Conservation (phyloP, 2,329 filamentous ascomycete species). For the Diaporthe eres region DNA sequence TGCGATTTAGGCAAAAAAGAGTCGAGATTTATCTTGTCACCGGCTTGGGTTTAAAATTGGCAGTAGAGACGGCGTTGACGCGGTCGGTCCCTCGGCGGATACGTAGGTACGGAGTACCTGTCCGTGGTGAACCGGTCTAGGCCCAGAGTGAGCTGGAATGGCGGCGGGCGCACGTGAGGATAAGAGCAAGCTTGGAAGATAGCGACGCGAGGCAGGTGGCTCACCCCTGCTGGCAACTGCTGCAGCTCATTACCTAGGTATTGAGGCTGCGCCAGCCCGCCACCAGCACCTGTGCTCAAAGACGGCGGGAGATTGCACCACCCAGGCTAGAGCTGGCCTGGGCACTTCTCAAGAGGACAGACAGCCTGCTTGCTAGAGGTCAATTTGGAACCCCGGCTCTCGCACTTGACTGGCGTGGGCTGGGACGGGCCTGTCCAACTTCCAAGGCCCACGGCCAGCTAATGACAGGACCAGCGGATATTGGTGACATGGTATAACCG, state of each 20-base stretch:
- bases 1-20: conserved; percentile 18
- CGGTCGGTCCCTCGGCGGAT: neutral
- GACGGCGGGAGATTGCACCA: conserved; percentile 10
- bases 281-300: neutral
- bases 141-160: neutral
- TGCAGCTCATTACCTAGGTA: no score
- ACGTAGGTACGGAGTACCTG: no score
- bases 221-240: no score
- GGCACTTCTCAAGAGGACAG: conserved; percentile 16
- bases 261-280: neutral
- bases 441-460: conserved; percentile 14
- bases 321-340: neutral
- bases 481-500: neutral
- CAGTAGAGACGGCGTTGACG: neutral
- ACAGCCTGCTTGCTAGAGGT: neutral
- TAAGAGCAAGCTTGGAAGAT: conserved; percentile 6
- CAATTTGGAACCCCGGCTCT: conserved; percentile 3
- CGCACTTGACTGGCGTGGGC: neutral
- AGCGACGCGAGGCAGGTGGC: neutral
- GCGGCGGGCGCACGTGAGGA: conserved; percentile 8
- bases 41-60: conserved; percentile 1
- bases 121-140: no score
- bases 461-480: neutral
- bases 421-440: neutral
- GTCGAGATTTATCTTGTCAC: neutral